A percentile compares a stretch with the other conserved stretches of the same genome.
These are phyloP conservation scores for Trichoderma guizhouense DNA, from an alignment of 2,329 filamentous ascomycete genomes.

Conservation along the genomic window DNA sequence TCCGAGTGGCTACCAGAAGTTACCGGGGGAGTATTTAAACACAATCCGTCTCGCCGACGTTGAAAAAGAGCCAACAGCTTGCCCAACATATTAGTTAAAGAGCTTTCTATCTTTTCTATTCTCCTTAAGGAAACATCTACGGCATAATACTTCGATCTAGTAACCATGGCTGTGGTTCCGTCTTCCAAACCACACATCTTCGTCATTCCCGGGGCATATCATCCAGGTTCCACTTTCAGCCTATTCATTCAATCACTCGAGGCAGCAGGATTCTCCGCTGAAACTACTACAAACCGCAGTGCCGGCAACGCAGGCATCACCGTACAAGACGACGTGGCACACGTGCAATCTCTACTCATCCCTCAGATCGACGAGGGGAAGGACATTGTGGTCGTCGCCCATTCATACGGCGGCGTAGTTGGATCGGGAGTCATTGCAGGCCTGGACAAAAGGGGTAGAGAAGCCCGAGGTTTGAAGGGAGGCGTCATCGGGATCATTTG, in stretches of 20 bases:
- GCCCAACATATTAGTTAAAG: neutral
- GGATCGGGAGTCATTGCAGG: neutral
- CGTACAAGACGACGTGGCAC: neutral
- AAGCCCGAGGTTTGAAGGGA: neutral
- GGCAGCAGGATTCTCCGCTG: neutral
- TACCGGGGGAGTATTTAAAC: neutral
- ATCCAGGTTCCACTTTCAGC: neutral
- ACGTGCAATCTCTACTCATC: neutral
- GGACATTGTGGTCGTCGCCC: neutral
- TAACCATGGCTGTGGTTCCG: neutral
- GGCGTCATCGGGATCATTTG: neutral
- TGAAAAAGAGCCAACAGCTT: neutral
- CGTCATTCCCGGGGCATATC: neutral
- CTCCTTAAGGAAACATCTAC: neutral
- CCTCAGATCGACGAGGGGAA: neutral
- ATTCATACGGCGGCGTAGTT: neutral
- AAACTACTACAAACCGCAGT: neutral
- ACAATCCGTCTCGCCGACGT: neutral
- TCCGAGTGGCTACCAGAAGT: neutral
- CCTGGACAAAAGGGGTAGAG: neutral
- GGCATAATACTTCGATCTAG: neutral
- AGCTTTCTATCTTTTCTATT: neutral
- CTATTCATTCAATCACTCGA: neutral
- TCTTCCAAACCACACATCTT: neutral
- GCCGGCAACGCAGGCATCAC: neutral